Percentiles rank a stretch among this genome's conserved stretches.
Conservation (phyloP, 768 basidiomycete species). For the Polyporus arcularius region DNA sequence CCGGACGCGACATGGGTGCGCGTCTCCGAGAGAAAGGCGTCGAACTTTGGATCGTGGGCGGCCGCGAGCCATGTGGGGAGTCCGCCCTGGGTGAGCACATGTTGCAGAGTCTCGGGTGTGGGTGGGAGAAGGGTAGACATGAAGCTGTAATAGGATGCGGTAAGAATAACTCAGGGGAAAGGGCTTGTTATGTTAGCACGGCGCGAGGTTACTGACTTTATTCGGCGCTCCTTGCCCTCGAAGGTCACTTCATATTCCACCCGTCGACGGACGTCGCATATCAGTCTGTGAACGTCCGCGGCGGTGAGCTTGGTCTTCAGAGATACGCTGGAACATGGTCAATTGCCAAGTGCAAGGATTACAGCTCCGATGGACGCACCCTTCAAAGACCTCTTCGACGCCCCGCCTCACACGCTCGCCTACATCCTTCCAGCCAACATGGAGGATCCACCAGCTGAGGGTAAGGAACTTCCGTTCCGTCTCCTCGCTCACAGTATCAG, state of each 20-base stretch:
- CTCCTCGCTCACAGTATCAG: conserved; percentile 53
- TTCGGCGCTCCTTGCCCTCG: conserved; percentile 57
- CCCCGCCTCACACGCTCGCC: conserved; percentile 69
- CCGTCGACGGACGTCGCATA: conserved; percentile 72
- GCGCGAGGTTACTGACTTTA: conserved; percentile 43
- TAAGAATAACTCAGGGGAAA: background rate
- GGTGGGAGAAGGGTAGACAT: conserved; percentile 74
- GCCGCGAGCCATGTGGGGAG: conserved; percentile 34
- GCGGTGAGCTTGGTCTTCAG: conserved; percentile 74
- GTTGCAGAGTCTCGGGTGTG: conserved; percentile 67
- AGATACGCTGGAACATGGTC: conserved; percentile 59
- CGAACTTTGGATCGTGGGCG: conserved; percentile 52
- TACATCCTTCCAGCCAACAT: conserved; percentile 90
- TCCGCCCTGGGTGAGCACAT: conserved; percentile 70
- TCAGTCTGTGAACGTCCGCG: conserved; percentile 65
- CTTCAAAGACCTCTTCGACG: conserved; percentile 83
- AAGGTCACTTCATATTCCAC: conserved; percentile 74
- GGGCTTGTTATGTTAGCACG: conserved; percentile 1
- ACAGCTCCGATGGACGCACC: conserved; percentile 47
- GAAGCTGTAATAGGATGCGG: conserved; percentile 47
- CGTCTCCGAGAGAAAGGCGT: conserved; percentile 69
- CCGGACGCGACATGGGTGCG: conserved; percentile 59
- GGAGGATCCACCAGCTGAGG: conserved; percentile 90
- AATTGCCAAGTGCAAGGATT: background rate
- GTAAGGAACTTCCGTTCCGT: conserved; percentile 81